These are phyloP conservation scores for Alternaria viburni DNA, from an alignment of 2,329 filamentous ascomycete species.

Conservation along the genomic window DNA sequence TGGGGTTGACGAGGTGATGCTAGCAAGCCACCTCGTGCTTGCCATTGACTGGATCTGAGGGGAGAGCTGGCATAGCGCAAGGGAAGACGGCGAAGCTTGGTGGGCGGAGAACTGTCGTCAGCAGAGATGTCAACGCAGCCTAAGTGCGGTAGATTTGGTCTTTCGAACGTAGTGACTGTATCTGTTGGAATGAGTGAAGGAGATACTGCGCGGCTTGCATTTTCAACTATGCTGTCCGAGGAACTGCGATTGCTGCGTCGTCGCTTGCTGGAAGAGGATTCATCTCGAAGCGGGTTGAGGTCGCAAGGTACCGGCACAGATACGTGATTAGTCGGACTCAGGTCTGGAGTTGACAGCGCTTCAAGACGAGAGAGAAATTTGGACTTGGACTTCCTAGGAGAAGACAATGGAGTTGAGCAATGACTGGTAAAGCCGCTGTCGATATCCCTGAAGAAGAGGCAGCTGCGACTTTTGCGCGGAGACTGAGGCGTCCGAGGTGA, in stretches of 20 bases:
- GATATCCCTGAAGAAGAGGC: slow-evolving; percentile 28
- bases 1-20: slow-evolving; percentile 24
- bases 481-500: slow-evolving; percentile 42
- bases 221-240: slow-evolving; percentile 11
- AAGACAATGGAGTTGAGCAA: slow-evolving; percentile 25
- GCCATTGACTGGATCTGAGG: slow-evolving; percentile 42
- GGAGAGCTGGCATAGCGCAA: slow-evolving; percentile 38
- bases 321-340: slow-evolving; percentile 11
- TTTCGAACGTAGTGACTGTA: neutral
- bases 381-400: slow-evolving; percentile 32
- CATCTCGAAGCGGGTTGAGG: neutral
- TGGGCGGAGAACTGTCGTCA: neutral
- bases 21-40: slow-evolving; percentile 30
- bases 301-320: neutral
- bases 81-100: slow-evolving; percentile 19
- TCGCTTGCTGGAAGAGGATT: neutral
- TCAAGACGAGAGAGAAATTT: slow-evolving; percentile 20
- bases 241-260: slow-evolving; percentile 7
- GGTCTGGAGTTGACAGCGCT: slow-evolving; percentile 22
- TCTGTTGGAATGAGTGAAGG: neutral
- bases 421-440: slow-evolving; percentile 10
- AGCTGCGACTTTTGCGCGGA: slow-evolving; percentile 38
- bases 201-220: neutral
- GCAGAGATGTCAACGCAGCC: neutral
- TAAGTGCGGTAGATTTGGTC: neutral